Percentiles rank a stretch among this genome's conserved stretches.
phyloP scores from a whole-genome alignment of 2,329 filamentous ascomycete species.

The Xylariaceae sp. region DNA sequence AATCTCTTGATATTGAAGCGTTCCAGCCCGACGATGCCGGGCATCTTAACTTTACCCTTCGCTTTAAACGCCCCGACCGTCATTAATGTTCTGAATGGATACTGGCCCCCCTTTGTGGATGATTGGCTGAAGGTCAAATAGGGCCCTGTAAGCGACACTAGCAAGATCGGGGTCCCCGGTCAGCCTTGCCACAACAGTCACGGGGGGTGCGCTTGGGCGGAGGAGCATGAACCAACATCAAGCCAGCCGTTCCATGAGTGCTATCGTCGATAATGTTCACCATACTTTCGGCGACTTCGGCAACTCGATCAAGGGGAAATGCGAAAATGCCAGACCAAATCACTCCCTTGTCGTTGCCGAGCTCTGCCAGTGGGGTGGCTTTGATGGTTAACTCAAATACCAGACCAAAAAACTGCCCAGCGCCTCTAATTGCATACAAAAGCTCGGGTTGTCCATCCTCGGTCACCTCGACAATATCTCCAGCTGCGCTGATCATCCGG shows the following conservation, averaged over 20 bases:
- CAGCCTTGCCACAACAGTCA: slow-evolving; percentile 32
- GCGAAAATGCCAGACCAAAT: slow-evolving; percentile 39
- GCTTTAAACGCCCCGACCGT: slow-evolving; percentile 19
- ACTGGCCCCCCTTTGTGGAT: slow-evolving; percentile 30
- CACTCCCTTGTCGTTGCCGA: slow-evolving; percentile 31
- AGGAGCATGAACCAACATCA: too few relatives aligned
- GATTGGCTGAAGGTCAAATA: slow-evolving; percentile 34
- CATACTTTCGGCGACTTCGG: slow-evolving; percentile 32
- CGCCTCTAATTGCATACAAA: slow-evolving; percentile 43
- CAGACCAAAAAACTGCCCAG: slow-evolving; percentile 44
- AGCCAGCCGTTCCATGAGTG: too few relatives aligned
- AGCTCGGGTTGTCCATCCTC: slow-evolving; percentile 35
- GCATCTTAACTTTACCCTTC: slow-evolving; percentile 34
- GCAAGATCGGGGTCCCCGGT: slow-evolving; percentile 28
- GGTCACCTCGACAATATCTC: slow-evolving; percentile 35
- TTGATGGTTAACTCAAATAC: slow-evolving; percentile 39
- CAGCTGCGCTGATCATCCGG: slow-evolving; percentile 40
- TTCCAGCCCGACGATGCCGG: slow-evolving; percentile 34
- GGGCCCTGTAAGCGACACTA: slow-evolving; percentile 29
- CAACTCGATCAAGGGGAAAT: slow-evolving; percentile 37
- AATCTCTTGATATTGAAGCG: slow-evolving; percentile 26
- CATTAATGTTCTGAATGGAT: slow-evolving; percentile 35
- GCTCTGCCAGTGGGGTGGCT: slow-evolving; percentile 29
- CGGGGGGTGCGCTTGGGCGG: too few relatives aligned
- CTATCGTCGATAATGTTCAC: slow-evolving; percentile 31